Base-by-base conservation (phyloP, 2,329 filamentous ascomycete species). In the Fusarium euwallaceae region DNA sequence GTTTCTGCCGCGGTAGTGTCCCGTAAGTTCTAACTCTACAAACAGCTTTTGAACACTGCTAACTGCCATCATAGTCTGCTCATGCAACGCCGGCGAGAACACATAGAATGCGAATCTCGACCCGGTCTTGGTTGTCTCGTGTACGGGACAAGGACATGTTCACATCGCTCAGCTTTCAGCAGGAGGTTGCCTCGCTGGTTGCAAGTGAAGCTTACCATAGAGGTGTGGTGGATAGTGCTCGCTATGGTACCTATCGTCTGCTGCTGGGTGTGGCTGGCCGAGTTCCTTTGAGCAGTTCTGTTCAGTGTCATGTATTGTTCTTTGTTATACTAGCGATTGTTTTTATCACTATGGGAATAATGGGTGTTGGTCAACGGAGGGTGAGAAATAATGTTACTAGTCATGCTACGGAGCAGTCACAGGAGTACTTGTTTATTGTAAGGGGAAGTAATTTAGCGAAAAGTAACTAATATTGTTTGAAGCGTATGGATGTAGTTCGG, bases 1-100 rank as follows among this genome's bases (percentile, higher is more conserved):
- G 86, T 32, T 92, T 92, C 81, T 92, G 90, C 75, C 83, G 89
- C 41, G 89, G 90, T 3, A 91, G 87, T 65, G 87, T 92, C 0
- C 85, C 85, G 89, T 91, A 80, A 66, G 86, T 82, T n/a, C n/a
- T 24, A 6, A 4, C 22, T 27, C 45, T 24, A 17, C 9, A 1
- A 51, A 27, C 22, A 51, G 8, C 24, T 29, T 22, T 20, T 32
- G 6, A 6, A 4, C 2, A 8, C 20, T 9, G 11, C 29, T 66
- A 11, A 76, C 60, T 37, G 29, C 61, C 27, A 24, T 1, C 22
- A 17, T 39, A 91, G 89, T 1, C 79, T 91, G 0, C 79, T 92
- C 6, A 92, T 92, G 88, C 86, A 88, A 72, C 84, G 88, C 43
- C 85, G 90, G 17, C 85, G 90, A 66, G 87, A 91, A 69, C 90